These are phyloP conservation scores for Chamaecrista fasciculata DNA, from an alignment of 306 rosid genomes.

Conservation along the genomic window DNA sequence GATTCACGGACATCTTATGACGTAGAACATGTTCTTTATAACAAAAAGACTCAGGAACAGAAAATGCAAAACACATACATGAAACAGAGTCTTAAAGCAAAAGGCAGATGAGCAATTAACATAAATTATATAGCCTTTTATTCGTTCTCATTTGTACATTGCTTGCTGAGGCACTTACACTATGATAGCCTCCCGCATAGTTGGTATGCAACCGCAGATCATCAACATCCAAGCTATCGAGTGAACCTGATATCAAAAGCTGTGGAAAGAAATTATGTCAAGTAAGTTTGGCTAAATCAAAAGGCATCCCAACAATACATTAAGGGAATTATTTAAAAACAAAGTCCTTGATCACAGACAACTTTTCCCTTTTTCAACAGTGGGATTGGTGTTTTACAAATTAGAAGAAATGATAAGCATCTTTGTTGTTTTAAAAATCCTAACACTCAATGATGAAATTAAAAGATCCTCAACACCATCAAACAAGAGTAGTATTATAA, in stretches of 20 bases:
- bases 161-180: conserved; percentile 46
- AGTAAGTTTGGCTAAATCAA: conserved; percentile 26
- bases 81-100: not conserved
- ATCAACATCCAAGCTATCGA: conserved; percentile 94
- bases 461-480: conserved; percentile 6
- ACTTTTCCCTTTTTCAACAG: not conserved
- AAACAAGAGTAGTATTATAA: not conserved
- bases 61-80: not conserved
- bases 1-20: not conserved
- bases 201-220: conserved; percentile 78
- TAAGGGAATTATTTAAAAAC: not conserved
- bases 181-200: conserved; percentile 85
- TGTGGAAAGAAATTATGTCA: conserved; percentile 41
- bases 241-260: conserved; percentile 98
- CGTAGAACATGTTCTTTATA: not conserved
- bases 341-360: not conserved
- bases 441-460: not conserved
- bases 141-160: not conserved
- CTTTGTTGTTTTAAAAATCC: not conserved
- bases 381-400: not conserved
- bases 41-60: not conserved
- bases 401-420: conserved; percentile 22
- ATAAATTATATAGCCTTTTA: not conserved
- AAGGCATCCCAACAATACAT: not conserved
- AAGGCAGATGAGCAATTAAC: not conserved